Evolutionary conservation across 2,329 filamentous ascomycete species (phyloP).

Genomic region (Verticillium tricorpus): DNA sequence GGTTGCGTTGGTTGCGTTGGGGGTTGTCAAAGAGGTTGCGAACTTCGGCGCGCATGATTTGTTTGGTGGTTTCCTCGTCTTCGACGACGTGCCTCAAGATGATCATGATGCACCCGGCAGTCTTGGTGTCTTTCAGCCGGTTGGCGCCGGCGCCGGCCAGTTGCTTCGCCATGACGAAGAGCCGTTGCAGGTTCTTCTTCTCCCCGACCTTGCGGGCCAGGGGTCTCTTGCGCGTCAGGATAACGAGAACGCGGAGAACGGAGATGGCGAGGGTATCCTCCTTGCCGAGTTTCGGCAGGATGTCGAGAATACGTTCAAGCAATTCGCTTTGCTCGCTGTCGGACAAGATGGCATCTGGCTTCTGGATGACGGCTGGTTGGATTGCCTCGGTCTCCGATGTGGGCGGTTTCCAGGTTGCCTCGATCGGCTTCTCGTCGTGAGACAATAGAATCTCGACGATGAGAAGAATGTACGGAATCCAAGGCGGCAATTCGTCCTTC

Average conservation of each 20-base stretch:
- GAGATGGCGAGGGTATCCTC: constrained; percentile 81
- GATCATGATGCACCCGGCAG: constrained; percentile 67
- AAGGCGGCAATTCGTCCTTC: constrained; percentile 77
- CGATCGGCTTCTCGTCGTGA: constrained; percentile 76
- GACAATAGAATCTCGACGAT: constrained; percentile 88
- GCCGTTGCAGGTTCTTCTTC: constrained; percentile 80
- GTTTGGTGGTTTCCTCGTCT: constrained; percentile 84
- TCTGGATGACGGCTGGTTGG: constrained; percentile 51
- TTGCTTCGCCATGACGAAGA: constrained; percentile 96
- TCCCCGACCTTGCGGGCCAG: constrained; percentile 75
- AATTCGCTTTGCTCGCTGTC: constrained; percentile 64
- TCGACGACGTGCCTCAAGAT: constrained; percentile 91
- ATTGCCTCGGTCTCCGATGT: constrained; percentile 42
- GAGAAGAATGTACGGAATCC: constrained; percentile 86
- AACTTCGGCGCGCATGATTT: constrained; percentile 90
- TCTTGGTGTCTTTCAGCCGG: constrained; percentile 55
- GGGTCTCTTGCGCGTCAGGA: constrained; percentile 74
- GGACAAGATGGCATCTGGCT: constrained; percentile 57
- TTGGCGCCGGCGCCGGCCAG: constrained; percentile 74
- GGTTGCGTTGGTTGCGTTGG: constrained; percentile 44
- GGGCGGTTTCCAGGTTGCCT: constrained; percentile 65
- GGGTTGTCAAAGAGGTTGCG: constrained; percentile 65
- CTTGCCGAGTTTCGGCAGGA: constrained; percentile 83
- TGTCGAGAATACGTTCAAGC: constrained; percentile 72
- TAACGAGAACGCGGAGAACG: constrained; percentile 76